Evolutionary conservation across 768 basidiomycete genomes (phyloP).

Genomic region (Russula compacta): DNA sequence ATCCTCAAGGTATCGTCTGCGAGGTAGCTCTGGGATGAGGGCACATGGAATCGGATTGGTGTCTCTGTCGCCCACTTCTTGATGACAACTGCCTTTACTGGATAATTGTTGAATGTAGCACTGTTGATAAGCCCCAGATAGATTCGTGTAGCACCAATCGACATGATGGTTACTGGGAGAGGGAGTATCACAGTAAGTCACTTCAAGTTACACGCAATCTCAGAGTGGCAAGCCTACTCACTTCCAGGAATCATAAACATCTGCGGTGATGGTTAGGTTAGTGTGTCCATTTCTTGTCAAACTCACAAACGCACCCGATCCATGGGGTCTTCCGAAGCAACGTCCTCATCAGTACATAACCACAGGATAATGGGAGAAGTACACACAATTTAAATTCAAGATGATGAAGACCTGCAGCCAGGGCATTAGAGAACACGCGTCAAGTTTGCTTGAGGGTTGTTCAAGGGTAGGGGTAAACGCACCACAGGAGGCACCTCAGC

Average conservation of each 20-base stretch:
- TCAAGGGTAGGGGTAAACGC: background rate
- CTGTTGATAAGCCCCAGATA: background rate
- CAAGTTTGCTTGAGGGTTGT: too few species aligned
- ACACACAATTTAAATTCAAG: constrained; percentile 1
- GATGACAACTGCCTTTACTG: too few species aligned
- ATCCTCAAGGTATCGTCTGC: too few species aligned
- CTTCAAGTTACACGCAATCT: too few species aligned
- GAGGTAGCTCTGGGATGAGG: too few species aligned
- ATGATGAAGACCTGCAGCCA: background rate
- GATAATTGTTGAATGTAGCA: background rate
- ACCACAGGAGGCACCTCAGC: background rate
- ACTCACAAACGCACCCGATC: background rate
- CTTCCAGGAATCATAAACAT: background rate
- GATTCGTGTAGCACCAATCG: background rate
- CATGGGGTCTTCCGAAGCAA: background rate
- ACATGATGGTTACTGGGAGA: background rate
- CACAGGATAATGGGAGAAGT: background rate
- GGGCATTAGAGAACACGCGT: background rate
- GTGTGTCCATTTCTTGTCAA: background rate
- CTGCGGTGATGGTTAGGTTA: background rate
- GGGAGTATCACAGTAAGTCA: background rate
- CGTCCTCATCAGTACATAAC: background rate
- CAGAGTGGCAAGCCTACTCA: background rate
- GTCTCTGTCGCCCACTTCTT: too few species aligned
- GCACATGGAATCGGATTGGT: too few species aligned